Evolutionary conservation across 192 early-diverging fungal genomes (phyloP), one percentile per base, ranked within the genome.

Genomic region (Dissophora globulifera): DNA sequence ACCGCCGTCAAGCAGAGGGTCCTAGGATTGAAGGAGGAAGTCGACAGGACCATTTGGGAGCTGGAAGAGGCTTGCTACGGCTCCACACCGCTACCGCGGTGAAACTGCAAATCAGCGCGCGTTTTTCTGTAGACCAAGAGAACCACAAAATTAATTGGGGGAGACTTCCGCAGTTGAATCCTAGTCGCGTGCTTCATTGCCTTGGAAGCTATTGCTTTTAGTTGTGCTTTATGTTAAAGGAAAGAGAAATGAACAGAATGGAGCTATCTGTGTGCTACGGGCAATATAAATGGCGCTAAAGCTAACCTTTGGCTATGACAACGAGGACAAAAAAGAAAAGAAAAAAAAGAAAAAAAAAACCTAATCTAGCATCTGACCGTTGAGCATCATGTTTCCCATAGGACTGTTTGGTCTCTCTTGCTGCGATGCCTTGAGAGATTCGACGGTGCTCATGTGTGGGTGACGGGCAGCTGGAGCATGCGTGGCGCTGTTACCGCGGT

Each of bases 31-130:
- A 79, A 79, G 42, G 68, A 78, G 11, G 84, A 83, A 13, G 51
- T 85, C 23, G 65, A 78, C 22, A 57, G 72, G 29, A 79, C 81
- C 40, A 72, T 85, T 31, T 82, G 80, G 74, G 81, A 85, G 35
- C 61, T 85, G 66, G 83, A 85, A 41, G 63, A 79, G 41, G 75
- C 69, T 27, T 69, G 69, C 62, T 85, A 79, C 57, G 65, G 79
- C 2, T 45, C 27, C 19, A 38, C 31, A 31, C 50, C 38, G 38
- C 6, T 13, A 9, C 13, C 13, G 35, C 35, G n/a, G n/a, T n/a
- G n/a, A n/a, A n/a, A n/a, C n/a, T n/a, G n/a, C n/a, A n/a, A n/a
- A n/a, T n/a, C n/a, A n/a, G n/a, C n/a, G n/a, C n/a, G n/a, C n/a
- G n/a, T n/a, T n/a, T n/a, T n/a, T n/a, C n/a, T n/a, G n/a, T n/a